phyloP scores from a whole-genome alignment of 768 basidiomycete species.

The Favolaschia claudopus region DNA sequence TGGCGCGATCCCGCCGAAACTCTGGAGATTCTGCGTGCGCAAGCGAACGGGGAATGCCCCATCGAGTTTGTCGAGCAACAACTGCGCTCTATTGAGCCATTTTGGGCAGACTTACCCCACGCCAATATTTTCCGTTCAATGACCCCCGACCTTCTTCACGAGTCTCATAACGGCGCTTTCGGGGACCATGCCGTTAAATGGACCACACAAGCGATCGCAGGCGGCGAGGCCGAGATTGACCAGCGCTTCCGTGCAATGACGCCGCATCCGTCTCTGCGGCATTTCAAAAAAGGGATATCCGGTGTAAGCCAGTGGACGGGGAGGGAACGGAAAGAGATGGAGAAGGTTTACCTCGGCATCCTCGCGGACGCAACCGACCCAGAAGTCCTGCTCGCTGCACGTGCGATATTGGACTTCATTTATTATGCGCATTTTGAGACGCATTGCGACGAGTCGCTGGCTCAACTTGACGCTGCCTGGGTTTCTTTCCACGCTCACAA shows the following conservation, averaged over 20 bases:
- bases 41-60: background rate
- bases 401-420: constrained; percentile 38
- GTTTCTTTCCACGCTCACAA: constrained; percentile 35
- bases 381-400: constrained; percentile 17
- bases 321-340: constrained; percentile 39
- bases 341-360: constrained; percentile 35
- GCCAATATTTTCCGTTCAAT: constrained; percentile 47
- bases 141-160: constrained; percentile 55
- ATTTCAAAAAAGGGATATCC: constrained; percentile 44
- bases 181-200: constrained; percentile 50
- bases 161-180: constrained; percentile 58
- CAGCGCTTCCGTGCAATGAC: constrained; percentile 39
- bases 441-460: constrained; percentile 32
- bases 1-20: background rate
- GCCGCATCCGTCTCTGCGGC: constrained; percentile 30
- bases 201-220: constrained; percentile 29
- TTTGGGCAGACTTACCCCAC: constrained; percentile 49
- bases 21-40: constrained; percentile 23
- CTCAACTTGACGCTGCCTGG: constrained; percentile 25
- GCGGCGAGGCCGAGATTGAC: constrained; percentile 39
- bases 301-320: constrained; percentile 43
- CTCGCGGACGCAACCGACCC: constrained; percentile 28
- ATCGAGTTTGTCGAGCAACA: constrained; percentile 25
- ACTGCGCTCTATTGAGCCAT: constrained; percentile 35
- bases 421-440: constrained; percentile 30